A percentile compares a stretch with the other conserved stretches of the same genome.
These are phyloP conservation scores for Suillus americanus DNA, from an alignment of 768 basidiomycete species.

Conservation along the genomic window DNA sequence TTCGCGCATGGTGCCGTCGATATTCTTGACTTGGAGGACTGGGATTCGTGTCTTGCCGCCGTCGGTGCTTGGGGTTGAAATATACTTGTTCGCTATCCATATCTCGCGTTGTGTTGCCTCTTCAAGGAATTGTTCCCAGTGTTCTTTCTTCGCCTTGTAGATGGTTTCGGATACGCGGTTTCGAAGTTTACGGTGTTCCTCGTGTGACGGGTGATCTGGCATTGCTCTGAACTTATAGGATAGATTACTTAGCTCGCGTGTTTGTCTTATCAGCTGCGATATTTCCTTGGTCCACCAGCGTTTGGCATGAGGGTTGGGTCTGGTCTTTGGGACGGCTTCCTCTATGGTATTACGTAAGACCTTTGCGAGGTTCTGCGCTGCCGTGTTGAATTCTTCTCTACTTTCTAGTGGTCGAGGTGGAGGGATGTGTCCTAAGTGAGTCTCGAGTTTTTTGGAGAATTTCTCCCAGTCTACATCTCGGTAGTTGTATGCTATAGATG, in stretches of 20 bases:
- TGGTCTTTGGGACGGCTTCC: constrained; percentile 4
- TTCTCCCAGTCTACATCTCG: constrained; percentile 20
- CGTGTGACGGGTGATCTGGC: constrained; percentile 11
- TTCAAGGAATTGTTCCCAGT: constrained; percentile 28
- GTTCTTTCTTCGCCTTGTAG: constrained; percentile 18
- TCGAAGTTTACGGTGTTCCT: constrained; percentile 1
- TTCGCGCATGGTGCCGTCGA: neutral
- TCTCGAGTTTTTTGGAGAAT: constrained; percentile 8
- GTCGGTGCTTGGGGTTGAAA: neutral
- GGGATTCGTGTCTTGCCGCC: constrained; percentile 10
- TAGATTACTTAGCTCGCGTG: neutral
- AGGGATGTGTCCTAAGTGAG: neutral
- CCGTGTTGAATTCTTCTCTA: neutral
- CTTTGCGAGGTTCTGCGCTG: neutral
- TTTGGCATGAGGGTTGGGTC: constrained; percentile 8
- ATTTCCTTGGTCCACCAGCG: constrained; percentile 1
- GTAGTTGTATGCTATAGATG: constrained; percentile 19
- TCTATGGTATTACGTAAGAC: neutral
- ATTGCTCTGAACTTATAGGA: constrained; percentile 7
- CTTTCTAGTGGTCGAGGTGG: neutral
- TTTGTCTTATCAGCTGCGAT: neutral
- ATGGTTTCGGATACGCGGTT: constrained; percentile 4
- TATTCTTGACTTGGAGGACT: neutral
- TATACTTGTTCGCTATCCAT: constrained; percentile 18
- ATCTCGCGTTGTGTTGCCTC: constrained; percentile 11